phyloP scores from a whole-genome alignment of 2,329 filamentous ascomycete genomes.

The Exophiala spinifera region DNA sequence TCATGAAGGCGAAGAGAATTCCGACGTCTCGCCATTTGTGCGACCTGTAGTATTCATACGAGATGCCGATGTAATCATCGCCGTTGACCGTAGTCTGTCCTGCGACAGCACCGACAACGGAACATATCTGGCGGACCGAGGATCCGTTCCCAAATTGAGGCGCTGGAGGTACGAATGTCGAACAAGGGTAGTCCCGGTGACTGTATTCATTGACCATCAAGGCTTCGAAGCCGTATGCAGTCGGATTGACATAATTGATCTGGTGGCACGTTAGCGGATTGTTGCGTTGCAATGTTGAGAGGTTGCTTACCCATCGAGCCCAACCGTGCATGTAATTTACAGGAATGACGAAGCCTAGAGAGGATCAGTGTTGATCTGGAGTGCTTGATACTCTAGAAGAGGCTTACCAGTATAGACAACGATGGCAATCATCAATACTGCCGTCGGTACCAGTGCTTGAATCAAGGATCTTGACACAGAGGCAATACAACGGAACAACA shows the following conservation, averaged over 20 bases:
- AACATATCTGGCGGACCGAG: constrained; percentile 69
- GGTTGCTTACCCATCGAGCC: constrained; percentile 59
- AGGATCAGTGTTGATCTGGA: constrained; percentile 60
- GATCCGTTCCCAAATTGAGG: constrained; percentile 50
- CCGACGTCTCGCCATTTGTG: constrained; percentile 71
- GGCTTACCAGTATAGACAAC: constrained; percentile 70
- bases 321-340: constrained; percentile 59
- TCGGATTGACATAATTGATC: constrained; percentile 59
- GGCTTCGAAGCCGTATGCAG: constrained; percentile 64
- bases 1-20: constrained; percentile 62
- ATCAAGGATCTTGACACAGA: constrained; percentile 66
- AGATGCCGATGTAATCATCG: constrained; percentile 55
- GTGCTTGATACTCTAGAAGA: neutral
- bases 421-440: constrained; percentile 52
- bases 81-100: constrained; percentile 56
- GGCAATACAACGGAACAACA: constrained; percentile 67
- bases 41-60: constrained; percentile 55
- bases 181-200: constrained; percentile 56
- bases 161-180: constrained; percentile 45
- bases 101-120: constrained; percentile 54
- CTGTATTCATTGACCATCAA: constrained; percentile 59
- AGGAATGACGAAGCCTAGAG: constrained; percentile 57
- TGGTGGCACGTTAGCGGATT: neutral
- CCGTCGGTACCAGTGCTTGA: constrained; percentile 56
- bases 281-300: neutral